Base-by-base conservation (phyloP, 192 early-diverging fungal species). In the Pilobolus umbonatus region DNA sequence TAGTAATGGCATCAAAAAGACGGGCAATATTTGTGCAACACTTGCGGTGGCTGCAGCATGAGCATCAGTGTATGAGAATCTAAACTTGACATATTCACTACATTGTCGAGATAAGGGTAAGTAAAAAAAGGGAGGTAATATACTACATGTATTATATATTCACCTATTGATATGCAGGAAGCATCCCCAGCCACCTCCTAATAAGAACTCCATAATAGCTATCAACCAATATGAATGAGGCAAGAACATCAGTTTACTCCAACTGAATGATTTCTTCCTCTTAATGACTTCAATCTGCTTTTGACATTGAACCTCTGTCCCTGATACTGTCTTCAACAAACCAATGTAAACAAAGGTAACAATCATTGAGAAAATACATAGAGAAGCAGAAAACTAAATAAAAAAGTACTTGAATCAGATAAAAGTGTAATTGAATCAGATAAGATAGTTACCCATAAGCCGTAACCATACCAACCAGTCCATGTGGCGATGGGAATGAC, bases 71-170 rank as follows among this genome's bases (percentile, higher is more conserved):
- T 74, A 69, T 17, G 71, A 76, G 56, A 85, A 91, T 8, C 85
- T 81, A 51, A 85, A 72, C 59, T 88, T 88, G 6, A 91, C 74
- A 31, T 89, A 80, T 67, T 91, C 85, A 54, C 84, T 82, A 61
- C 26, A 31, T 2, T 43, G 26, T 48, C 50, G 9, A 52, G 42
- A 31, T 54, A n/a, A n/a, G n/a, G n/a, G n/a, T n/a, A n/a, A n/a
- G n/a, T 15, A 40, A 25, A 29, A 25, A 26, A 34, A 3, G 22
- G 38, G 17, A n/a, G 19, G 21, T n/a, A 22, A 10, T 26, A 32
- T 32, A 15, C 14, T 49, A 48, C 28, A 26, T 48, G 19, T 44
- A 15, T 21, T 24, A 35, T 44, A 3, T 54, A 48, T 39, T 43
- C 54, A 74, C 73, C 64, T 83, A 57, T 81, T 80, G 21, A 87